phyloP scores from a whole-genome alignment of 129 eudicot genomes.

The Ambrosia trifida region DNA sequence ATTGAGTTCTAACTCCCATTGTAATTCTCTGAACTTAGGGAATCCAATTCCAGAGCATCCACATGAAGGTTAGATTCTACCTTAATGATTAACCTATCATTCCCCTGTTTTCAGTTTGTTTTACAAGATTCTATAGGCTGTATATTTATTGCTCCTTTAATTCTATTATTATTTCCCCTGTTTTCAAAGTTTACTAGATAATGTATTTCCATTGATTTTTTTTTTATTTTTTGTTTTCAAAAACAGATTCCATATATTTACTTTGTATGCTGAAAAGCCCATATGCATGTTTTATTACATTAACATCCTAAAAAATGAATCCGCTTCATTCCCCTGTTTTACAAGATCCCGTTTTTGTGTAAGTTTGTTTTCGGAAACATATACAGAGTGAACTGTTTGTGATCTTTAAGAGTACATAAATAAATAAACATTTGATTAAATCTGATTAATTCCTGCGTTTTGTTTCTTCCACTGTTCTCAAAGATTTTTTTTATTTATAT shows the following conservation, averaged over 20 bases:
- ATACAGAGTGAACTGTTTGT: not conserved
- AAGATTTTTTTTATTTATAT: not conserved
- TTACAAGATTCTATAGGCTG: conserved; percentile 19
- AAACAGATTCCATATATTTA: not conserved
- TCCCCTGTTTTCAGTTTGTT: conserved; percentile 6
- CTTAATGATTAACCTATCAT: not conserved
- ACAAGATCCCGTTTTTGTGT: conserved; percentile 3
- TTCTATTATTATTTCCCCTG: not conserved
- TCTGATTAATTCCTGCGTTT: conserved; percentile 10
- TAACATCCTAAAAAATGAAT: not conserved
- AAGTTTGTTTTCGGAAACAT: not conserved
- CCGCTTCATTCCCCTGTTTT: conserved; percentile 2
- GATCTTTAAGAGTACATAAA: not conserved
- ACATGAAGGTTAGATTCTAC: conserved; percentile 42
- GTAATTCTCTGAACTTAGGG: conserved; percentile 22
- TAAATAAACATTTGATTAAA: conserved; percentile 5
- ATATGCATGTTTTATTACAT: conserved; percentile 13
- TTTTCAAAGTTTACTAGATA: conserved; percentile 11
- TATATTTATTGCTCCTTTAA: not conserved
- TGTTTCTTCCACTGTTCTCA: not conserved
- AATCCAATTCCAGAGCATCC: conserved; percentile 17
- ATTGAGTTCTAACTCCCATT: conserved; percentile 19
- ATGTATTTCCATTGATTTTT: not conserved
- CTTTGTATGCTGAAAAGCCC: conserved; percentile 3
- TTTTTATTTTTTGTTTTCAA: not conserved